A percentile compares a stretch with the other conserved stretches of the same genome.
phyloP scores from a whole-genome alignment of 1,139 yeast species.

The Hansenula lynferdii region DNA sequence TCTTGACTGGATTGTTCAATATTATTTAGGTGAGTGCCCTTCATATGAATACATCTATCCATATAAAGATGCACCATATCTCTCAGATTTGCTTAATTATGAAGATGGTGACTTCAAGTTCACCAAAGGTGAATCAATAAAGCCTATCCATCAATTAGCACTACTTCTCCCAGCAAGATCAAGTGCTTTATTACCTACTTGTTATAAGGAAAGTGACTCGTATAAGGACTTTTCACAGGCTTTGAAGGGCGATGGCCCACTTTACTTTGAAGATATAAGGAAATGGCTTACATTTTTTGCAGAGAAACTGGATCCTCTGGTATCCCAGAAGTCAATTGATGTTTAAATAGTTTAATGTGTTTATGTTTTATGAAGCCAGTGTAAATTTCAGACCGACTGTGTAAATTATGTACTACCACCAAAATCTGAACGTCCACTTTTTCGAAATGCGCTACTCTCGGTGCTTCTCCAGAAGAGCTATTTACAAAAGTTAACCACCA shows the following conservation, averaged over 20 bases:
- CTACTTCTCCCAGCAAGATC: neutral
- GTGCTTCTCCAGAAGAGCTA: too few species aligned
- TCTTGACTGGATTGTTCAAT: constrained; percentile 12
- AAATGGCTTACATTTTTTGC: neutral
- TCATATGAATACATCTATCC: constrained; percentile 7
- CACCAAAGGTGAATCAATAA: neutral
- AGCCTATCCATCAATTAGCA: neutral
- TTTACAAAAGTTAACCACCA: too few species aligned
- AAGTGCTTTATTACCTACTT: neutral
- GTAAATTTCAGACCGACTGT: too few species aligned
- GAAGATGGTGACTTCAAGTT: neutral
- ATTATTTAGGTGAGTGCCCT: constrained; percentile 7
- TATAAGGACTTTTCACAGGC: neutral
- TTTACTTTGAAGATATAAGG: neutral
- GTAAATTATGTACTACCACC: too few species aligned
- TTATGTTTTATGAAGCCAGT: too few species aligned
- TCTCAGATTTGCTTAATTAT: constrained; percentile 9
- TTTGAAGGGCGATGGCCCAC: neutral
- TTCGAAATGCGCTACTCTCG: too few species aligned
- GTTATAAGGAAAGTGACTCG: neutral
- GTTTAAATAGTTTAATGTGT: too few species aligned
- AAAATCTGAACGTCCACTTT: too few species aligned
- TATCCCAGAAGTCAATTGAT: too few species aligned
- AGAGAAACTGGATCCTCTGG: too few species aligned
- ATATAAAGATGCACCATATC: constrained; percentile 6